Conservation (phyloP, 2,329 filamentous ascomycete species). For the Meredithiella fracta region DNA sequence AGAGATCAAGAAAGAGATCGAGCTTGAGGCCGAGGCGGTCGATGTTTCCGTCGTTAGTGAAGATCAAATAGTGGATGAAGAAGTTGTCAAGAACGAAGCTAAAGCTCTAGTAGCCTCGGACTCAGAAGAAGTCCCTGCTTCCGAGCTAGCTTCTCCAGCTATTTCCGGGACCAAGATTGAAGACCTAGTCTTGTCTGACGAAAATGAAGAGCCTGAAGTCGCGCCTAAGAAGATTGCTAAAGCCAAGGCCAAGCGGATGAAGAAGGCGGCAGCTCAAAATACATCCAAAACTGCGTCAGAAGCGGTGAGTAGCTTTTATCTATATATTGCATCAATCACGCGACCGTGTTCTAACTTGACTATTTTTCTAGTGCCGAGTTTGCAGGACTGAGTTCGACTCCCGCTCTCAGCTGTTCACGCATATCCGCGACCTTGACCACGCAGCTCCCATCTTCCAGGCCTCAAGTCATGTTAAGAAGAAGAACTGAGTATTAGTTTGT, state of each 20-base stretch:
- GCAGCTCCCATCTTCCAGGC: slow-evolving; percentile 31
- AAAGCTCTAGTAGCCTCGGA: too few relatives aligned
- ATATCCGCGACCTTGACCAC: slow-evolving; percentile 51
- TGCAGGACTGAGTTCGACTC: slow-evolving; percentile 37
- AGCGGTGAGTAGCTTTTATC: too few relatives aligned
- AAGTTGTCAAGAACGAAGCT: not conserved
- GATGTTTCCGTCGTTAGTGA: not conserved
- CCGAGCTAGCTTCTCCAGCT: not conserved
- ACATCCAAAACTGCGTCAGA: slow-evolving; percentile 17
- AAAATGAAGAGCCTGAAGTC: not conserved
- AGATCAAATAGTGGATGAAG: not conserved
- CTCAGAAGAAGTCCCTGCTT: too few relatives aligned
- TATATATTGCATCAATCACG: too few relatives aligned
- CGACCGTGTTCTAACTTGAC: too few relatives aligned
- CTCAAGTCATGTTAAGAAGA: slow-evolving; percentile 16
- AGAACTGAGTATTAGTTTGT: not conserved
- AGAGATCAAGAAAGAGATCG: too few relatives aligned
- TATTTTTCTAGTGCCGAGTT: slow-evolving; percentile 16
- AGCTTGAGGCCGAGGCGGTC: not conserved
- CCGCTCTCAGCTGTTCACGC: slow-evolving; percentile 55
- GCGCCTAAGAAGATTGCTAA: slow-evolving; percentile 9
- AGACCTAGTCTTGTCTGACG: not conserved
- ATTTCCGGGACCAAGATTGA: not conserved
- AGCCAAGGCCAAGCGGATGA: slow-evolving; percentile 12
- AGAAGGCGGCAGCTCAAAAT: slow-evolving; percentile 18